Percentiles rank a stretch among this genome's conserved stretches.
These are phyloP conservation scores for Garcia nutans DNA, from an alignment of 345 rosid species.

Conservation along the genomic window DNA sequence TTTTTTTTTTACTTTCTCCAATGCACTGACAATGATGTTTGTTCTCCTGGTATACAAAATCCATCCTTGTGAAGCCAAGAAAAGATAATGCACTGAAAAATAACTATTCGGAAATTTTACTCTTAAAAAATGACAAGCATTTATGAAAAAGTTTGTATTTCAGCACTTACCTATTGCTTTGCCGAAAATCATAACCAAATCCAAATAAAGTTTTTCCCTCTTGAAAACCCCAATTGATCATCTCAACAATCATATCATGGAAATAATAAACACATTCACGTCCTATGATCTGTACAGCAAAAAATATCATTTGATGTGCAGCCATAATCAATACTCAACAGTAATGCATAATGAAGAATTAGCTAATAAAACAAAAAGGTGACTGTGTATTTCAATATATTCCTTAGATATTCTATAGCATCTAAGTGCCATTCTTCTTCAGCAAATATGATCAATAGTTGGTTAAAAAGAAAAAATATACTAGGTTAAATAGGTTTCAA, in stretches of 20 bases:
- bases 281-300: constrained; percentile 62
- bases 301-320: constrained; percentile 4
- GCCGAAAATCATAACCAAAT: constrained; percentile 95
- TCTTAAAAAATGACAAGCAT: not conserved
- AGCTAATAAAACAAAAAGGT: not conserved
- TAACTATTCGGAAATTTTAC: not conserved
- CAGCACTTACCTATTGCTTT: constrained; percentile 78
- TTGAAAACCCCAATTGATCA: constrained; percentile 92
- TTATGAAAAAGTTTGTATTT: not conserved
- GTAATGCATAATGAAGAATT: not conserved
- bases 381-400: not conserved
- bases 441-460: not conserved
- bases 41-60: not conserved
- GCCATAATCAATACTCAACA: not conserved
- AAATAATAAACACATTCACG: constrained; percentile 80
- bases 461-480: not conserved
- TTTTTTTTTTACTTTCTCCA: not conserved
- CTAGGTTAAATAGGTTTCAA: not conserved
- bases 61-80: not conserved
- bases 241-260: constrained; percentile 93
- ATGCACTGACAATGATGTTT: not conserved
- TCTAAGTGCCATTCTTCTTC: not conserved
- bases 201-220: constrained; percentile 95
- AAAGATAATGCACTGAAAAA: not conserved
- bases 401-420: not conserved